Evolutionary conservation across 352 stramenopile species (phyloP).

Genomic region (Salisapilia sapeloensis): DNA sequence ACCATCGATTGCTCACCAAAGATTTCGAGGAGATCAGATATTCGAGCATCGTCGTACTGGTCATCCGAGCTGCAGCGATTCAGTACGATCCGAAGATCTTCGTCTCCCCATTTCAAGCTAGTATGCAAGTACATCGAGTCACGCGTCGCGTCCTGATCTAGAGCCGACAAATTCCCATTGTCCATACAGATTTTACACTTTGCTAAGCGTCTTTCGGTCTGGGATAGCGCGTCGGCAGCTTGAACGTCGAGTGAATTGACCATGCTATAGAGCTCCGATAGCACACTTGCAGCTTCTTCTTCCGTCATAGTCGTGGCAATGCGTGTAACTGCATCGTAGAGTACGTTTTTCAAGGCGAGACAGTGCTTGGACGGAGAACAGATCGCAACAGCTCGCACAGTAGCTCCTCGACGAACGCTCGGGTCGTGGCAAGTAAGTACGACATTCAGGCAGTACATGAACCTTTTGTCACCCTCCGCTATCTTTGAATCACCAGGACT

Average conservation of each 20-base stretch:
- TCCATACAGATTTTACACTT: constrained; percentile 54
- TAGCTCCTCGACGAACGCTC: constrained; percentile 44
- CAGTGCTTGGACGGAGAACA: constrained; percentile 68
- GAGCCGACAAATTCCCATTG: constrained; percentile 9
- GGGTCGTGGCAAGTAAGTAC: constrained; percentile 71
- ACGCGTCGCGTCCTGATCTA: constrained; percentile 18
- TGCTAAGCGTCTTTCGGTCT: constrained; percentile 55
- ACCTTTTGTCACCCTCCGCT: constrained; percentile 34
- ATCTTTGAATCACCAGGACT: background rate
- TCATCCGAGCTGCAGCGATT: constrained; percentile 73
- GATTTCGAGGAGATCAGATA: constrained; percentile 47
- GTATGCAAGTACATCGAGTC: constrained; percentile 42
- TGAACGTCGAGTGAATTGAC: constrained; percentile 61
- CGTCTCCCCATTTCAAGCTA: constrained; percentile 32
- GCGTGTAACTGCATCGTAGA: constrained; percentile 59
- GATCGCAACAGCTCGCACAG: constrained; percentile 68
- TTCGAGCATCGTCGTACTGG: constrained; percentile 61
- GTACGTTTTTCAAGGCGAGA: constrained; percentile 54
- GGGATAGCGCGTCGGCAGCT: constrained; percentile 35
- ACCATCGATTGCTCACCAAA: constrained; percentile 76
- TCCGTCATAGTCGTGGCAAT: constrained; percentile 29
- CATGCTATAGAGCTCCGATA: constrained; percentile 42
- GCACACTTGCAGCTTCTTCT: constrained; percentile 15
- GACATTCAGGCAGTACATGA: constrained; percentile 81
- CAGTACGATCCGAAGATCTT: constrained; percentile 50